phyloP scores from a whole-genome alignment of 164 flowering plant species.

The Taxillus chinensis region DNA sequence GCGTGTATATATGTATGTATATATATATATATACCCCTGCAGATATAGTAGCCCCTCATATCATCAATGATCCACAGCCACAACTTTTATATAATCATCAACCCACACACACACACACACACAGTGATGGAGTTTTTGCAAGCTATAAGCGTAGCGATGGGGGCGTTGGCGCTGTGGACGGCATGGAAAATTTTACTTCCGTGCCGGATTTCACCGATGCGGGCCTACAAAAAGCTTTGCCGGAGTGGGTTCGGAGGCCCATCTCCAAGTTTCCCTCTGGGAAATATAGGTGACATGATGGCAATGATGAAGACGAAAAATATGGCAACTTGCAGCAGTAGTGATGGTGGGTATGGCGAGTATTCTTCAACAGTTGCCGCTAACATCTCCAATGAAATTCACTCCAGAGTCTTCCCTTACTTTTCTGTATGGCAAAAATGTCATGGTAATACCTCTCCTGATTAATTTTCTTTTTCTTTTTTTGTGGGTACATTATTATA shows the following conservation, averaged over 20 bases:
- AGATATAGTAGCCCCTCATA: no score
- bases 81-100: no score
- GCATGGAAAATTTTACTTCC: constrained; percentile 11
- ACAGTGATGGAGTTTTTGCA: background rate
- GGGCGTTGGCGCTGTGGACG: constrained; percentile 10
- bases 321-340: background rate
- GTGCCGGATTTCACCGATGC: constrained; percentile 45
- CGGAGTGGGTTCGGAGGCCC: constrained; percentile 63
- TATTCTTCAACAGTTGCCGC: background rate
- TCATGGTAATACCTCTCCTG: constrained; percentile 34
- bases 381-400: constrained; percentile 50
- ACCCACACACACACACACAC: no score
- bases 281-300: constrained; percentile 53
- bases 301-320: constrained; percentile 6
- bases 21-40: no score
- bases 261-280: constrained; percentile 74
- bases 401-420: constrained; percentile 59
- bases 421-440: constrained; percentile 55
- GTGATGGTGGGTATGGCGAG: no score
- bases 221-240: constrained; percentile 26
- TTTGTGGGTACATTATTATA: no score
- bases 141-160: constrained; percentile 12
- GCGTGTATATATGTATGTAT: no score
- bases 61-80: no score
- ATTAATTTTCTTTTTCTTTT: no score